Evolutionary conservation across 495 filamentous ascomycete genomes (phyloP).

Genomic region (Trichoderma reesei): DNA sequence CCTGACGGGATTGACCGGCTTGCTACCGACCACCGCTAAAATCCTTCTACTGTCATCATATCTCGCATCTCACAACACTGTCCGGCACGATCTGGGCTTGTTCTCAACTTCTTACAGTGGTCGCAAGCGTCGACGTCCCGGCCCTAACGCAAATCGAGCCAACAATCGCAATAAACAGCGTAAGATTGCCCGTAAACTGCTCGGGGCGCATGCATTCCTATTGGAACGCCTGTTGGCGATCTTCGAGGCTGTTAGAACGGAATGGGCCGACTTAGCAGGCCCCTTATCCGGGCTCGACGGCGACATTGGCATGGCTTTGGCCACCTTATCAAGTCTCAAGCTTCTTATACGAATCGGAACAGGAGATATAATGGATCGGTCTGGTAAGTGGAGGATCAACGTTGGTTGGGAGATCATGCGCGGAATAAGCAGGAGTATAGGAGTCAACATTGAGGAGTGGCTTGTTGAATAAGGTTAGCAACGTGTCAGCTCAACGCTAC

Average conservation of each 20-base stretch:
- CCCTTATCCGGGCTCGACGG: constrained; percentile 32
- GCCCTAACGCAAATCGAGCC: constrained; percentile 25
- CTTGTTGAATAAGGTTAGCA: constrained; percentile 41
- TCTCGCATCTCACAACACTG: constrained; percentile 80
- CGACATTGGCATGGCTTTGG: constrained; percentile 61
- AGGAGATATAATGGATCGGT: constrained; percentile 52
- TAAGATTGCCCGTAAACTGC: constrained; percentile 59
- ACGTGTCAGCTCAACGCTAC: neutral
- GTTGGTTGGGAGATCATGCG: constrained; percentile 66
- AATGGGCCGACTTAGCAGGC: constrained; percentile 40
- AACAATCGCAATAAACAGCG: constrained; percentile 48
- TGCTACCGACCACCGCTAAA: constrained; percentile 72
- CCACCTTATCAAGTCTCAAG: constrained; percentile 69
- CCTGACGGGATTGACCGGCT: constrained; percentile 26
- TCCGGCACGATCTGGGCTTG: constrained; percentile 64
- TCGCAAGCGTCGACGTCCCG: constrained; percentile 28
- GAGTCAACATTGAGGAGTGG: constrained; percentile 64
- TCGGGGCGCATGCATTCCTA: constrained; percentile 71
- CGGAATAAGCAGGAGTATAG: constrained; percentile 54
- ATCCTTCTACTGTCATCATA: constrained; percentile 80
- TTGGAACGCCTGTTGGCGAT: constrained; percentile 84
- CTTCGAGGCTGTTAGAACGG: constrained; percentile 66
- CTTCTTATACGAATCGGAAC: constrained; percentile 54
- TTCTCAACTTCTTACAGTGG: constrained; percentile 73
- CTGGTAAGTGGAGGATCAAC: constrained; percentile 62